Conservation (phyloP, 2,329 filamentous ascomycete genomes). For the Aspergillus jensenii region DNA sequence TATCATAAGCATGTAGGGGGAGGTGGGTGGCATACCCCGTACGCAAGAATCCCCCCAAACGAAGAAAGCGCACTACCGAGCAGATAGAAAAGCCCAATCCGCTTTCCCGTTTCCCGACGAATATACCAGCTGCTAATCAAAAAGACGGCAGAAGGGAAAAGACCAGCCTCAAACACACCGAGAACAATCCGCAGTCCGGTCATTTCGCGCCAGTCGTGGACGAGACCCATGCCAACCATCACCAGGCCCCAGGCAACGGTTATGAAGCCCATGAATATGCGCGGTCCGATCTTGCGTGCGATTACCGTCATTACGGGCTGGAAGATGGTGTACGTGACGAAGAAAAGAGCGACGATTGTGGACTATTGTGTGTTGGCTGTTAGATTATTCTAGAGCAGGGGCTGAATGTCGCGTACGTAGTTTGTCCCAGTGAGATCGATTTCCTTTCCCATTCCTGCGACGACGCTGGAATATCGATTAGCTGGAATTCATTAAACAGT, state of each 20-base stretch:
- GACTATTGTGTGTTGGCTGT: slow-evolving; percentile 2
- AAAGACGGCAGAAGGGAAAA: slow-evolving; percentile 11
- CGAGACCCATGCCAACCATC: slow-evolving; percentile 47
- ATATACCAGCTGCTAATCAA: slow-evolving; percentile 10
- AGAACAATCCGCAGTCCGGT: slow-evolving; percentile 39
- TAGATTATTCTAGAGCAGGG: background rate
- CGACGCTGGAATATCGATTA: background rate
- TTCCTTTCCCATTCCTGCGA: slow-evolving; percentile 6
- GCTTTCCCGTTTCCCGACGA: slow-evolving; percentile 4
- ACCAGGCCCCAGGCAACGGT: slow-evolving; percentile 42
- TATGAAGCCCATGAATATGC: slow-evolving; percentile 35
- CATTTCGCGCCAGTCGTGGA: slow-evolving; percentile 34
- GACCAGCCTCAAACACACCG: slow-evolving; percentile 37
- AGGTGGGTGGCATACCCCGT: background rate
- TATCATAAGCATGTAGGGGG: background rate
- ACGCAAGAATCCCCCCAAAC: slow-evolving; percentile 9
- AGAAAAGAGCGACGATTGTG: slow-evolving; percentile 41
- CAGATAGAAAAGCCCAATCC: slow-evolving; percentile 7
- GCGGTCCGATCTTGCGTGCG: slow-evolving; percentile 42
- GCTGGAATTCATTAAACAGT: background rate
- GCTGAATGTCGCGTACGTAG: background rate
- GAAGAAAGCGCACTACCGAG: slow-evolving; percentile 1
- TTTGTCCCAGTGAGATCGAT: slow-evolving; percentile 9
- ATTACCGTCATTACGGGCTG: slow-evolving; percentile 43
- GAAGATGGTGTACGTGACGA: slow-evolving; percentile 44